A percentile compares a stretch with the other conserved stretches of the same genome.
These are phyloP conservation scores for Echeveria elegans DNA, from an alignment of 164 flowering plant genomes.

Conservation along the genomic window DNA sequence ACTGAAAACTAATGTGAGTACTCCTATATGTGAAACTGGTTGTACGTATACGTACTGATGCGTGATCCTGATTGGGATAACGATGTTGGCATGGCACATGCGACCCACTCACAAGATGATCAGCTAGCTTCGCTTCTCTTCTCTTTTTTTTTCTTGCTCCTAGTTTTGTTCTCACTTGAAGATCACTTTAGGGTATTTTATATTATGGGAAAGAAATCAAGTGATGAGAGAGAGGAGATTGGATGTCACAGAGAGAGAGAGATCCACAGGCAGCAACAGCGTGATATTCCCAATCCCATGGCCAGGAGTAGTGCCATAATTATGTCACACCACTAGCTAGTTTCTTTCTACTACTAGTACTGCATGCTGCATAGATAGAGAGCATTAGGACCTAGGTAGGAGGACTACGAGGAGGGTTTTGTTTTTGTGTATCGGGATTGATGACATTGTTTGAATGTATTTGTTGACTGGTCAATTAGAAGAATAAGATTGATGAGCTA, in stretches of 20 bases:
- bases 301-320: neutral
- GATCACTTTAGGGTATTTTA: neutral
- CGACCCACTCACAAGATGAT: neutral
- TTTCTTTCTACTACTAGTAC: neutral
- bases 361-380: neutral
- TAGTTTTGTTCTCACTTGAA: neutral
- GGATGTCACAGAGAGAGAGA: neutral
- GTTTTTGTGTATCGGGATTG: neutral
- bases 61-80: neutral
- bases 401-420: neutral
- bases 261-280: no score
- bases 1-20: no score
- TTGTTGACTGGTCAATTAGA: constrained; percentile 6
- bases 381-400: neutral
- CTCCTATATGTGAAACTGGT: neutral
- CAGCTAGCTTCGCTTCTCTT: neutral
- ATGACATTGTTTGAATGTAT: neutral
- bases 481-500: neutral
- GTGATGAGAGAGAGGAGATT: neutral
- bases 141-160: neutral
- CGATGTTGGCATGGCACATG: neutral
- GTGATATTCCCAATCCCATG: constrained; percentile 4
- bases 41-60: no score
- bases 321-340: neutral
- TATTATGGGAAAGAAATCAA: neutral